Conservation (phyloP, 2,329 filamentous ascomycete species). For the Paecilomyces fulvus region DNA sequence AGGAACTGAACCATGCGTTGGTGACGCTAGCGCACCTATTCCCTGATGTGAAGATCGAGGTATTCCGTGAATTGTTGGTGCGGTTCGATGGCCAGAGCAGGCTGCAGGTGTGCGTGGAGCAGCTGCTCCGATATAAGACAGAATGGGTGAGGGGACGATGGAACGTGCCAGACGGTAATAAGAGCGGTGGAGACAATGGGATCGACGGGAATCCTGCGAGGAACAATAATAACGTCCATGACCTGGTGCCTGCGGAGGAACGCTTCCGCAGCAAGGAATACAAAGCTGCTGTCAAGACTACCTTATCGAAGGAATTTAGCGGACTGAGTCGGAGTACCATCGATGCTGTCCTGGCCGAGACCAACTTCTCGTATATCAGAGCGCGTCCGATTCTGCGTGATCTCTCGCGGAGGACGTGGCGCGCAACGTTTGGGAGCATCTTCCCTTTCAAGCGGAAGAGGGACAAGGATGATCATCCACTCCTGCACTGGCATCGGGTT, state of each 20-base stretch:
- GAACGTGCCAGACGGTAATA: conserved; percentile 25
- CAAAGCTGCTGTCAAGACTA: conserved; percentile 30
- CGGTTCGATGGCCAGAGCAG: conserved; percentile 40
- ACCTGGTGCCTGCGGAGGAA: conserved; percentile 31
- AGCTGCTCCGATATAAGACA: conserved; percentile 37
- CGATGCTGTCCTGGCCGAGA: conserved; percentile 40
- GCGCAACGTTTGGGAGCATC: conserved; percentile 35
- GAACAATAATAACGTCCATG: conserved; percentile 6
- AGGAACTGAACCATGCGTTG: conserved; percentile 36
- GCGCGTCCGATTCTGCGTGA: conserved; percentile 36
- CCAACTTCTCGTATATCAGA: conserved; percentile 37
- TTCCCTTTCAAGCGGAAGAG: conserved; percentile 34
- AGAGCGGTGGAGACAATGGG: not conserved
- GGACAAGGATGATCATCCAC: conserved; percentile 30
- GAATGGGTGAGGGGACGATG: conserved; percentile 41
- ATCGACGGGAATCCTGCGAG: conserved; percentile 2
- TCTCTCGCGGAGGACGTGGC: conserved; percentile 37
- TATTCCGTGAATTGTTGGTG: conserved; percentile 39
- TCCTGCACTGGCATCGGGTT: conserved; percentile 31
- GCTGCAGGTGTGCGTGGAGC: conserved; percentile 39
- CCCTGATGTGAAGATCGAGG: conserved; percentile 39
- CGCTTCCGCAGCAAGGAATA: conserved; percentile 37
- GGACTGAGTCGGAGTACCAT: conserved; percentile 35
- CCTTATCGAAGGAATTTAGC: conserved; percentile 36
- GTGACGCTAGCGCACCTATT: conserved; percentile 35